Percentiles rank a stretch among this genome's conserved stretches.
Conservation (phyloP, 225 moss, liverwort and hornwort species). For the Anthoceros angustus region DNA sequence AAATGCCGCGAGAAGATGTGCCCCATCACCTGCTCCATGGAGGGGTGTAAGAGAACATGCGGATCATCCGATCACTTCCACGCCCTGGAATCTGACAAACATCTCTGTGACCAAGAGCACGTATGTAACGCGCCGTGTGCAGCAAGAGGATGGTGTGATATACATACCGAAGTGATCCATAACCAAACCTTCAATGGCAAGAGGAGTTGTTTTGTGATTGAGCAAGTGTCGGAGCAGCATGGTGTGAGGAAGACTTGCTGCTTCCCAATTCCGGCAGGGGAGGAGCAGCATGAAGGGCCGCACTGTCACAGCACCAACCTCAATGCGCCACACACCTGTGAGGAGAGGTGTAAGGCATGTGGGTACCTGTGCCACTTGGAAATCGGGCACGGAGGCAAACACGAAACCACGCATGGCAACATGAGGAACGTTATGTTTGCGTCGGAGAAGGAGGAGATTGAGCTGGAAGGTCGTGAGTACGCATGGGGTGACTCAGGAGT, state of each 20-base stretch:
- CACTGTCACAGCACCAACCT: slow-evolving; percentile 20
- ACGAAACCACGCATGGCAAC: slow-evolving; percentile 27
- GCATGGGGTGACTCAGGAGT: slow-evolving; percentile 34
- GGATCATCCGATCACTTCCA: slow-evolving; percentile 27
- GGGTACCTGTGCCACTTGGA: slow-evolving; percentile 28
- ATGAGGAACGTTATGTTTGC: slow-evolving; percentile 23
- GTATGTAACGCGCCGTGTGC: slow-evolving; percentile 27
- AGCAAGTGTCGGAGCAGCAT: slow-evolving; percentile 20
- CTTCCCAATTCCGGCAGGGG: slow-evolving; percentile 14
- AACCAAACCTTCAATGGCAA: slow-evolving; percentile 20
- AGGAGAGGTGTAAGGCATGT: slow-evolving; percentile 19
- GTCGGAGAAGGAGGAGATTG: slow-evolving; percentile 22
- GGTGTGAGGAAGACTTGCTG: slow-evolving; percentile 24
- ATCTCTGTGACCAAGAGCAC: slow-evolving; percentile 38
- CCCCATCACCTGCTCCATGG: slow-evolving; percentile 20
- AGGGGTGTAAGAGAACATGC: slow-evolving; percentile 24
- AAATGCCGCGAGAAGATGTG: slow-evolving; percentile 37
- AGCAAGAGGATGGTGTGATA: slow-evolving; percentile 29
- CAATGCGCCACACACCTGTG: slow-evolving; percentile 21
- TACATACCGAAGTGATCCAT: slow-evolving; percentile 26
- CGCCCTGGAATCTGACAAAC: neutral
- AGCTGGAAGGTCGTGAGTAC: slow-evolving; percentile 20
- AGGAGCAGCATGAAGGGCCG: slow-evolving; percentile 13
- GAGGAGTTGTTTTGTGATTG: slow-evolving; percentile 20
- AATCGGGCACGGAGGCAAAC: slow-evolving; percentile 18